Evolutionary conservation across 225 moss, liverwort and hornwort genomes (phyloP).

Genomic region (Lunularia cruciata): DNA sequence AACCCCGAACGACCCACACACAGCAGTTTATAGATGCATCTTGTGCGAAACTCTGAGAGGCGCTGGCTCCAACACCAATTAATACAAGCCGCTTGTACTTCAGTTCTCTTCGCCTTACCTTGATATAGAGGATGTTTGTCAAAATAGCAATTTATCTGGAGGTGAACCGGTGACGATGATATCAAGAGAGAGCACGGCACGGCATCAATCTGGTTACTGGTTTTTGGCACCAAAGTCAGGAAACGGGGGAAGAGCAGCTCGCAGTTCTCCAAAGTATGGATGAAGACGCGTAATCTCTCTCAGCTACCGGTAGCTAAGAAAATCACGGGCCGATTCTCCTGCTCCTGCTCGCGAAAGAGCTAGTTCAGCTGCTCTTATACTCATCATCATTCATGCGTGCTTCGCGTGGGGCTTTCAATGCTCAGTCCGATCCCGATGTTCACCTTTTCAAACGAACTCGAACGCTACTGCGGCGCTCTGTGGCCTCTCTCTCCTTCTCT

Average conservation of each 20-base stretch:
- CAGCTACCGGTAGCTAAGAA: neutral
- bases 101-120: neutral
- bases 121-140: neutral
- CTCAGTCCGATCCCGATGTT: no score
- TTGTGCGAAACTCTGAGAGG: slow-evolving; percentile 1
- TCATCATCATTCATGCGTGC: slow-evolving; percentile 4
- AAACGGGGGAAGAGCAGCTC: neutral
- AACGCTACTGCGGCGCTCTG: no score
- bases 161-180: neutral
- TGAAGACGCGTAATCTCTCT: neutral
- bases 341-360: neutral
- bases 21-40: slow-evolving; percentile 5
- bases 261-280: neutral
- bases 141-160: neutral
- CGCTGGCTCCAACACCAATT: slow-evolving; percentile 9
- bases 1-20: neutral
- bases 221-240: no score
- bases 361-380: neutral
- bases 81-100: neutral
- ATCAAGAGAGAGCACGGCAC: no score
- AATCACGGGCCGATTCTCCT: no score
- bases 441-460: no score
- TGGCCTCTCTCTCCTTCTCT: no score
- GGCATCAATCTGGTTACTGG: no score
- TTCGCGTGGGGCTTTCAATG: neutral